phyloP scores from a whole-genome alignment of 1,139 yeast species.

The Magnusiomyces tetraspermus region DNA sequence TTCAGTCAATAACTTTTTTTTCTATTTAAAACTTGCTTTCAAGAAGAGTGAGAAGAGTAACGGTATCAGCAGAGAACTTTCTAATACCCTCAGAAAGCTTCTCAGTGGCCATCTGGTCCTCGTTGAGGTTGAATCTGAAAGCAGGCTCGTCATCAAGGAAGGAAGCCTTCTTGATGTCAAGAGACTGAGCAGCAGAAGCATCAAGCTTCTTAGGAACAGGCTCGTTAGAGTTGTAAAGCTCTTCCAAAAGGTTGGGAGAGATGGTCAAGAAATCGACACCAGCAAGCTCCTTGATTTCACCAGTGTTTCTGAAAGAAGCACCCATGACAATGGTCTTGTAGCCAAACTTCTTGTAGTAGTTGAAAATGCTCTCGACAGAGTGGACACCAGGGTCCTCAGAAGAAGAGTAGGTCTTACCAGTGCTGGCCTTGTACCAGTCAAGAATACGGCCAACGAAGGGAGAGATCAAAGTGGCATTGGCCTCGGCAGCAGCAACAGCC shows the following conservation, averaged over 20 bases:
- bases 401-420: constrained; percentile 76
- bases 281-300: constrained; percentile 93
- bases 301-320: constrained; percentile 97
- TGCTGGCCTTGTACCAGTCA: constrained; percentile 95
- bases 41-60: constrained; percentile 68
- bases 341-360: constrained; percentile 95
- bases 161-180: constrained; percentile 59
- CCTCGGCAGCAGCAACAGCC: constrained; percentile 99
- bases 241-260: constrained; percentile 87
- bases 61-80: constrained; percentile 91
- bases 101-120: constrained; percentile 98
- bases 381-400: constrained; percentile 93
- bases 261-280: constrained; percentile 97
- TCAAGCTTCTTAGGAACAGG: constrained; percentile 75
- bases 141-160: constrained; percentile 77
- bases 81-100: constrained; percentile 97
- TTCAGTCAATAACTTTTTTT: too few species aligned
- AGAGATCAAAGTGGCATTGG: constrained; percentile 87
- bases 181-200: constrained; percentile 47
- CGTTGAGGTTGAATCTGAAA: constrained; percentile 87
- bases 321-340: constrained; percentile 99
- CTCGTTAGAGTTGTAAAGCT: constrained; percentile 68
- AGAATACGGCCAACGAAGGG: constrained; percentile 99
- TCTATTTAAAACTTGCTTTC: constrained; percentile 51
- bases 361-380: constrained; percentile 80